These are phyloP conservation scores for Macrophomina tecta DNA, from an alignment of 2,329 filamentous ascomycete species.

Conservation along the genomic window DNA sequence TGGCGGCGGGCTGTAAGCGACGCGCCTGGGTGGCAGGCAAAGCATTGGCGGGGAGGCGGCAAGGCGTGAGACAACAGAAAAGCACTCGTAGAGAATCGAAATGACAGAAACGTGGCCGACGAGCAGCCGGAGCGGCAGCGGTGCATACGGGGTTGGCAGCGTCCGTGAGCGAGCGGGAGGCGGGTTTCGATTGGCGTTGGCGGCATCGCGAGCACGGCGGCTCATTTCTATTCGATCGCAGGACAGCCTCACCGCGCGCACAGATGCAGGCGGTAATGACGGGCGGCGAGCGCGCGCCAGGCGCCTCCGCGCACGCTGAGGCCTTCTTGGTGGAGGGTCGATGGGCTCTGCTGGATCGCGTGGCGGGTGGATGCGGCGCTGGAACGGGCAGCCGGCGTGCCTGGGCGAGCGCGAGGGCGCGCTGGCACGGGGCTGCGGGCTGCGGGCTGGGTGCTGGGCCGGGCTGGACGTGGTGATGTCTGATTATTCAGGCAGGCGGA, in stretches of 20 bases:
- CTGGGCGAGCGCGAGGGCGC: background rate
- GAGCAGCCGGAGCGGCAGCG: background rate
- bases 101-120: conserved; percentile 17
- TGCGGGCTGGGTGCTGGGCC: background rate
- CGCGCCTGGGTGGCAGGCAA: conserved; percentile 8
- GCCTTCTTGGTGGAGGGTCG: background rate
- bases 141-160: background rate
- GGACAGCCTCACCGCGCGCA: conserved; percentile 20
- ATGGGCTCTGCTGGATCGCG: conserved; percentile 1
- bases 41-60: conserved; percentile 16
- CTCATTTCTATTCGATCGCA: conserved; percentile 16
- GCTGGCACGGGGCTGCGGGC: conserved; percentile 9
- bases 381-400: background rate
- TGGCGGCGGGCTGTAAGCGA: conserved; percentile 7
- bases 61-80: conserved; percentile 10
- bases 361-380: conserved; percentile 2
- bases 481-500: conserved; percentile 21
- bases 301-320: background rate
- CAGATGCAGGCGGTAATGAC: conserved; percentile 17
- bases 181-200: conserved; percentile 9
- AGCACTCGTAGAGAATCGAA: background rate
- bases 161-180: background rate
- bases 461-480: background rate
- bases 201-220: background rate
- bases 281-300: background rate